Evolutionary conservation across 1,284 basidiomycete species (phyloP).

Genomic region (Trichosporon sp.): DNA sequence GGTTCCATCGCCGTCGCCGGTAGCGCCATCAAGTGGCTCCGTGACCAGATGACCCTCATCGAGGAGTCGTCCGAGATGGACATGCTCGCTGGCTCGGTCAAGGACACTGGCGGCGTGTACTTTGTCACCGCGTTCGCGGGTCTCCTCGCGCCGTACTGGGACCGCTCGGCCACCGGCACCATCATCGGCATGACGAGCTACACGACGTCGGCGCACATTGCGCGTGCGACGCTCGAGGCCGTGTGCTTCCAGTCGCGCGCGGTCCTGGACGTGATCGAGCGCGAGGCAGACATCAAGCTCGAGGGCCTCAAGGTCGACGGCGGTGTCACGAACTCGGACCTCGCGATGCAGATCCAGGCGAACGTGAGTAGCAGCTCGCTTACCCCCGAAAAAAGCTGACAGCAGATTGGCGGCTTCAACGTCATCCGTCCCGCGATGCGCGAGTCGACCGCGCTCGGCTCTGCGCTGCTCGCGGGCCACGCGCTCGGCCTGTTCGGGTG

Average conservation of each 20-base stretch:
- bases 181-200: constrained; percentile 69
- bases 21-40: constrained; percentile 90
- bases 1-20: constrained; percentile 94
- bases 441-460: constrained; percentile 95
- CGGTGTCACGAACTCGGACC: constrained; percentile 73
- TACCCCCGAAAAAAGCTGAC: constrained; percentile 2
- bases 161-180: constrained; percentile 40
- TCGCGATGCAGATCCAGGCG: constrained; percentile 89
- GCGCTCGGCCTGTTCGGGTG: constrained; percentile 90
- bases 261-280: constrained; percentile 76
- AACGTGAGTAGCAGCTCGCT: constrained; percentile 52
- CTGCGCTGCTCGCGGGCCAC: constrained; percentile 87
- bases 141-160: constrained; percentile 67
- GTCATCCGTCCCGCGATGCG: constrained; percentile 93
- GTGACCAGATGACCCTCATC: constrained; percentile 85
- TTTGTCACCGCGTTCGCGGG: constrained; percentile 97
- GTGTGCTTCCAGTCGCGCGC: constrained; percentile 73
- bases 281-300: constrained; percentile 55
- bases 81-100: constrained; percentile 69
- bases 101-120: constrained; percentile 86
- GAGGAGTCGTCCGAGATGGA: constrained; percentile 78
- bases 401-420: constrained; percentile 72
- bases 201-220: constrained; percentile 89
- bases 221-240: constrained; percentile 88
- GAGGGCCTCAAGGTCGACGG: constrained; percentile 88